Evolutionary conservation across 2,329 filamentous ascomycete species (phyloP).

Genomic region (Colletotrichum nymphaeae): DNA sequence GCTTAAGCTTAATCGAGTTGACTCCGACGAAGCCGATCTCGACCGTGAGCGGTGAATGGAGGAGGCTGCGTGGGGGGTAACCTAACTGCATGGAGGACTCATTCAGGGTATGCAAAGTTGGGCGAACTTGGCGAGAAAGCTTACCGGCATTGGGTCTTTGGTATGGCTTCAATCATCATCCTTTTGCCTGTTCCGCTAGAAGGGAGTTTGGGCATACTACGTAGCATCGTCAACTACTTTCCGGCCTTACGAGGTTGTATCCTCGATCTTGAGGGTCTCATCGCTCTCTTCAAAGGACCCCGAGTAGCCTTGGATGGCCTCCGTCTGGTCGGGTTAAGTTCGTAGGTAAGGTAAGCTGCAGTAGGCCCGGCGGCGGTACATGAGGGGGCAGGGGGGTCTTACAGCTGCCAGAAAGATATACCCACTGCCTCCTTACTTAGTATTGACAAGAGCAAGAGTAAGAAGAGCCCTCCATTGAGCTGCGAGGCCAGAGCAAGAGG

Average conservation of each 20-base stretch:
- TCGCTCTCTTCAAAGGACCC: not conserved
- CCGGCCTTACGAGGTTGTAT: not conserved
- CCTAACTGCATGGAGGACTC: not conserved
- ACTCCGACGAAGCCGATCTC: not conserved
- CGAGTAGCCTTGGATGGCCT: not conserved
- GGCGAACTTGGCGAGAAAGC: not conserved
- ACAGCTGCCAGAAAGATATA: not conserved
- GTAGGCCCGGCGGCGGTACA: not conserved
- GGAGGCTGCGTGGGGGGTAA: not conserved
- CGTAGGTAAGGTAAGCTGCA: not conserved
- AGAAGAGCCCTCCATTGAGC: not conserved
- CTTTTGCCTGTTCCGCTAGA: not conserved
- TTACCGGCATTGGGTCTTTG: not conserved
- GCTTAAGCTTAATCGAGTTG: not conserved
- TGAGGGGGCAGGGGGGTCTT: no score
- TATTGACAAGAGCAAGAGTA: not conserved
- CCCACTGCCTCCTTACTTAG: not conserved
- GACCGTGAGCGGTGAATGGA: not conserved
- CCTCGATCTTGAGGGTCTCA: not conserved
- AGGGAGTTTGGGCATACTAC: not conserved
- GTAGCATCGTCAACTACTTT: not conserved
- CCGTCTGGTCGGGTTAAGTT: not conserved
- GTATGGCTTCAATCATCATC: not conserved
- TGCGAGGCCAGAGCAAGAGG: not conserved
- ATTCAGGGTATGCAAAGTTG: not conserved